These are phyloP conservation scores for Polyplosphaeria fusca DNA, from an alignment of 495 filamentous ascomycete species.

Conservation along the genomic window DNA sequence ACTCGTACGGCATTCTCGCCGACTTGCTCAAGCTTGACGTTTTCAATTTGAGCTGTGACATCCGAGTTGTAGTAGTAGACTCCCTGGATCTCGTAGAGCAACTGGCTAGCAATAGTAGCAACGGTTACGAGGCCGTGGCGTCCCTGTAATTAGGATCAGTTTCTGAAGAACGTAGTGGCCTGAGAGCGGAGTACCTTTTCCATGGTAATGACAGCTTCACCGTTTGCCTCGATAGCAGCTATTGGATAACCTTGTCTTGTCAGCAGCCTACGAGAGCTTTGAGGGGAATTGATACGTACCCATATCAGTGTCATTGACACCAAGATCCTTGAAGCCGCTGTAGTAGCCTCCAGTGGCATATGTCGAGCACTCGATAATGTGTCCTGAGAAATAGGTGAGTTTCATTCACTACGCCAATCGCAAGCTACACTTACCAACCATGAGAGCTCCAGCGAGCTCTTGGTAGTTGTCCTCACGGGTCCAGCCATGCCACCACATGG, in stretches of 20 bases:
- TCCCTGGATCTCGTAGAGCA: constrained; percentile 26
- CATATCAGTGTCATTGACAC: constrained; percentile 20
- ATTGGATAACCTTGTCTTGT: constrained; percentile 12
- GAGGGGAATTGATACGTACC: not conserved
- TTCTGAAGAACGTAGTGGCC: not conserved
- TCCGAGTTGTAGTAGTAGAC: constrained; percentile 23
- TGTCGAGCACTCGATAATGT: constrained; percentile 24
- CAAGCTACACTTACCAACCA: constrained; percentile 16
- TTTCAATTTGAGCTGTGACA: constrained; percentile 22
- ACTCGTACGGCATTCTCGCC: constrained; percentile 15
- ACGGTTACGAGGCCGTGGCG: constrained; percentile 11
- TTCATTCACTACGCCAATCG: too few relatives aligned
- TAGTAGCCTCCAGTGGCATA: constrained; percentile 27
- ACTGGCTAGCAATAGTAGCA: constrained; percentile 10
- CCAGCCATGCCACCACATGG: constrained; percentile 33
- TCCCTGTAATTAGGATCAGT: constrained; percentile 4
- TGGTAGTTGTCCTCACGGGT: constrained; percentile 11
- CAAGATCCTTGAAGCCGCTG: constrained; percentile 21
- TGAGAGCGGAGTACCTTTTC: not conserved
- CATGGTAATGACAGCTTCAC: constrained; percentile 23
- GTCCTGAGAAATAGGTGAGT: constrained; percentile 4
- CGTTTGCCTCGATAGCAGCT: constrained; percentile 6
- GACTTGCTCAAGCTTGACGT: constrained; percentile 20
- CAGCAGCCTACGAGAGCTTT: not conserved
- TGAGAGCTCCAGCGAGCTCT: constrained; percentile 20